Conservation (phyloP, 2,329 filamentous ascomycete species). For the Macrophomina pseudophaseolina region DNA sequence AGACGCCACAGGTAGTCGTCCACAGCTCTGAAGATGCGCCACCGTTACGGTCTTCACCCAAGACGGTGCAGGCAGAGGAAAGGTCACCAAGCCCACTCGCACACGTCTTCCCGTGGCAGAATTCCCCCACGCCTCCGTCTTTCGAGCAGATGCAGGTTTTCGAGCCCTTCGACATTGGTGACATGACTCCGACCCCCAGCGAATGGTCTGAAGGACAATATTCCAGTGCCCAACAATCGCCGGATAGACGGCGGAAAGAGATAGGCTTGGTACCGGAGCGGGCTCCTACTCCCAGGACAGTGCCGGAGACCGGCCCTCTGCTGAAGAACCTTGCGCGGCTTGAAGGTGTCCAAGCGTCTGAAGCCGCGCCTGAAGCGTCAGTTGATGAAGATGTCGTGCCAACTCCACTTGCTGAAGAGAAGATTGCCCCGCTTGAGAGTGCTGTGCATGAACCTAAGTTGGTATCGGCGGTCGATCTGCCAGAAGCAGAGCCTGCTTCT, state of each 20-base stretch:
- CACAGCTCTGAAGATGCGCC: neutral
- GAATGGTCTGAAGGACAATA: constrained; percentile 20
- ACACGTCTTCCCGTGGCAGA: constrained; percentile 25
- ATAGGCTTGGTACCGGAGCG: neutral
- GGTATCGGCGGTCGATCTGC: neutral
- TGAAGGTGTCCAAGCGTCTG: neutral
- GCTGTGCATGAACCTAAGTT: neutral
- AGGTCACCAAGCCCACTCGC: constrained; percentile 2
- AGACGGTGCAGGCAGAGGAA: neutral
- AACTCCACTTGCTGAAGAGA: constrained; percentile 5
- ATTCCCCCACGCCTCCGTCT: constrained; percentile 8
- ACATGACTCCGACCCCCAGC: constrained; percentile 19
- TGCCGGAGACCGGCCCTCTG: neutral
- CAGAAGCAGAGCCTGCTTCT: neutral
- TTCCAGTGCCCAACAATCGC: constrained; percentile 12
- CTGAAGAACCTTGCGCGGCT: neutral
- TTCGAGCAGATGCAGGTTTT: constrained; percentile 24
- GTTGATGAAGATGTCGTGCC: constrained; percentile 2
- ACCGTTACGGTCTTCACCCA: neutral
- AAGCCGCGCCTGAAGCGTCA: neutral
- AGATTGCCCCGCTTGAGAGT: neutral
- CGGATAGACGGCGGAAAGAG: constrained; percentile 9
- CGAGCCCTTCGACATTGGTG: constrained; percentile 24
- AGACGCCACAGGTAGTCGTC: constrained; percentile 8
- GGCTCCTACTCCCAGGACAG: constrained; percentile 1